A percentile compares a stretch with the other conserved stretches of the same genome.
These are phyloP conservation scores for Oryza nivara DNA, from an alignment of 176 grass and related monocot genomes.

Conservation along the genomic window DNA sequence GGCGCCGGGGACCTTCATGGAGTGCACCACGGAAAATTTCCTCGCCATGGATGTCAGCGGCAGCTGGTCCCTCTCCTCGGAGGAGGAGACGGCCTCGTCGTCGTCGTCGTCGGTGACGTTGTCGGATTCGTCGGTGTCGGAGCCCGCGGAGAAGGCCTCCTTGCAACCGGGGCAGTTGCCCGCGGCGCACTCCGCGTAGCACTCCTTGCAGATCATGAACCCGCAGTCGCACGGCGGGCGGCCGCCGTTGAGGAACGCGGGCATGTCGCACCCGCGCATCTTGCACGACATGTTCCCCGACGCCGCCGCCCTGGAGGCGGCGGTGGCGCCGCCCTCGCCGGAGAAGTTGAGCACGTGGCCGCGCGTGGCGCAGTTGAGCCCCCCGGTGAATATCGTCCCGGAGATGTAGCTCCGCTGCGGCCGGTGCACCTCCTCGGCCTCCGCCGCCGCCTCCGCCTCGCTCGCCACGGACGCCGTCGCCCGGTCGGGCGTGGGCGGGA, in stretches of 20 bases:
- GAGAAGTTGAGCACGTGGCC: conserved; percentile 66
- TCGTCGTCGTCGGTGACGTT: conserved; percentile 41
- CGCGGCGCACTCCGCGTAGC: conserved; percentile 63
- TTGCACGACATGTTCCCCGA: conserved; percentile 61
- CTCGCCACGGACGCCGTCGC: neutral
- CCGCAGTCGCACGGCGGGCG: conserved; percentile 76
- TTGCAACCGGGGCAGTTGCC: conserved; percentile 86
- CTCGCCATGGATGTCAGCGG: conserved; percentile 74
- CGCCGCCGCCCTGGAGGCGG: neutral
- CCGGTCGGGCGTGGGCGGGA: conserved; percentile 83
- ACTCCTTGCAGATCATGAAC: conserved; percentile 88
- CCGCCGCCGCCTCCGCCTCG: neutral
- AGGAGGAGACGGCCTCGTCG: conserved; percentile 53
- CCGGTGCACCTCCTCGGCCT: conserved; percentile 25
- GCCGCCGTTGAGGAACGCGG: conserved; percentile 39
- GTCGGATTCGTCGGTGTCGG: conserved; percentile 38
- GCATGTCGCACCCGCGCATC: conserved; percentile 87
- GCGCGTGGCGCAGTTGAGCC: conserved; percentile 80
- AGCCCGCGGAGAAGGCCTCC: conserved; percentile 52
- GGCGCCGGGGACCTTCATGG: conserved; percentile 60
- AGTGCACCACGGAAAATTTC: conserved; percentile 71
- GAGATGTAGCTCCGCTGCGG: conserved; percentile 78
- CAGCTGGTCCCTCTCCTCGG: conserved; percentile 55
- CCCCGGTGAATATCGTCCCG: conserved; percentile 91
- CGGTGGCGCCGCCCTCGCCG: neutral